A percentile compares a stretch with the other conserved stretches of the same genome.
Evolutionary conservation across 1,284 basidiomycete genomes (phyloP).

Genomic region (Ceratobasidium sp.): DNA sequence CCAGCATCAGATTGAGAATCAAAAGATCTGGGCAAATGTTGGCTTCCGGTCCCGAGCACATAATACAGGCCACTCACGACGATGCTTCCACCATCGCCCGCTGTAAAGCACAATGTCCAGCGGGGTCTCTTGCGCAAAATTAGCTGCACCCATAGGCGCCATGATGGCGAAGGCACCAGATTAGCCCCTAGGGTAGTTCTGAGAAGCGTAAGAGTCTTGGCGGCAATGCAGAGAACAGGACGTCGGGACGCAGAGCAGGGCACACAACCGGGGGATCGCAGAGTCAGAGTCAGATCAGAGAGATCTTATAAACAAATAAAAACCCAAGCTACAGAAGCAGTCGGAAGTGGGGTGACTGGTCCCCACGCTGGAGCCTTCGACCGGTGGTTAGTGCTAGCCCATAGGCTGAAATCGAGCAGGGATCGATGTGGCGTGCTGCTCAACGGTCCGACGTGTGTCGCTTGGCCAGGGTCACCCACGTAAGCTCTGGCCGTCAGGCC

Average conservation of each 20-base stretch:
- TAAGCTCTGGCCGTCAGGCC: background rate
- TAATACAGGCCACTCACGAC: constrained; percentile 7
- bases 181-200: background rate
- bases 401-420: constrained; percentile 3
- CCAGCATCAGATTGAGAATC: constrained; percentile 48
- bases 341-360: too few species aligned
- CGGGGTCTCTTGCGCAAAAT: too few species aligned
- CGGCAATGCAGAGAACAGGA: background rate
- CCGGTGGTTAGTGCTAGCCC: constrained; percentile 11
- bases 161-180: background rate
- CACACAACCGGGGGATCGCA: background rate
- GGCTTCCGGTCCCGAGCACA: background rate
- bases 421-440: constrained; percentile 15
- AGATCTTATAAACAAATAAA: constrained; percentile 3
- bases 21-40: constrained; percentile 27
- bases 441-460: background rate
- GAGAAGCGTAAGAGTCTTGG: background rate
- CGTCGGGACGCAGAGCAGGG: background rate
- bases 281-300: background rate
- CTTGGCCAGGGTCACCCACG: background rate
- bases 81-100: constrained; percentile 28
- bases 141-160: constrained; percentile 28
- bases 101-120: constrained; percentile 26
- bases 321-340: background rate
- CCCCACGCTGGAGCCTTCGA: constrained; percentile 1